These are phyloP conservation scores for Globisporangium lucens DNA, from an alignment of 352 stramenopile species.

Conservation along the genomic window DNA sequence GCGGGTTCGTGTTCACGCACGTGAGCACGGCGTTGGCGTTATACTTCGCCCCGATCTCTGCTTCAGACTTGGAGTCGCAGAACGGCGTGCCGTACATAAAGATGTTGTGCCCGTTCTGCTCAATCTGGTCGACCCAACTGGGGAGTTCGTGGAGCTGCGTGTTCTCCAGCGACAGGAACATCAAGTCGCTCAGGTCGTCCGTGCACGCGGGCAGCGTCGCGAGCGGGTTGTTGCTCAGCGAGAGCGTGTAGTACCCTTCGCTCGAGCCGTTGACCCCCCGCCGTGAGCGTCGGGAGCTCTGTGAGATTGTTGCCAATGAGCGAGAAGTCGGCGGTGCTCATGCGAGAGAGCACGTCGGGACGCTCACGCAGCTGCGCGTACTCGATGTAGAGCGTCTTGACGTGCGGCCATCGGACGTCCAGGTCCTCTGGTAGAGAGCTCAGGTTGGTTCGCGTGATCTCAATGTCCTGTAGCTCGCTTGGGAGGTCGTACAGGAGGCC, in stretches of 20 bases:
- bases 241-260: conserved; percentile 8
- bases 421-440: conserved; percentile 19
- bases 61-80: conserved; percentile 6
- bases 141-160: conserved; percentile 11
- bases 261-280: background rate
- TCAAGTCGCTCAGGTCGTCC: background rate
- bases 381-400: conserved; percentile 26
- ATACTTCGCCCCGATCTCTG: conserved; percentile 2
- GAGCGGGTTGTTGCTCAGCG: conserved; percentile 21
- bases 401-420: conserved; percentile 13
- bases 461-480: conserved; percentile 19
- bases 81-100: conserved; percentile 17
- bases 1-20: conserved; percentile 9
- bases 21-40: conserved; percentile 4
- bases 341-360: conserved; percentile 7
- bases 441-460: conserved; percentile 23
- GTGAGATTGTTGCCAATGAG: conserved; percentile 22
- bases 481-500: conserved; percentile 19
- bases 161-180: conserved; percentile 17
- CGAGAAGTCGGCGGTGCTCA: conserved; percentile 18
- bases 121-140: background rate
- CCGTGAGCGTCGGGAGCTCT: background rate
- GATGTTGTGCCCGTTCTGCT: background rate
- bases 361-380: conserved; percentile 14
- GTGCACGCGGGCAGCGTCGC: background rate